Base-by-base conservation (phyloP, 495 filamentous ascomycete species). In the Neurospora sp. region DNA sequence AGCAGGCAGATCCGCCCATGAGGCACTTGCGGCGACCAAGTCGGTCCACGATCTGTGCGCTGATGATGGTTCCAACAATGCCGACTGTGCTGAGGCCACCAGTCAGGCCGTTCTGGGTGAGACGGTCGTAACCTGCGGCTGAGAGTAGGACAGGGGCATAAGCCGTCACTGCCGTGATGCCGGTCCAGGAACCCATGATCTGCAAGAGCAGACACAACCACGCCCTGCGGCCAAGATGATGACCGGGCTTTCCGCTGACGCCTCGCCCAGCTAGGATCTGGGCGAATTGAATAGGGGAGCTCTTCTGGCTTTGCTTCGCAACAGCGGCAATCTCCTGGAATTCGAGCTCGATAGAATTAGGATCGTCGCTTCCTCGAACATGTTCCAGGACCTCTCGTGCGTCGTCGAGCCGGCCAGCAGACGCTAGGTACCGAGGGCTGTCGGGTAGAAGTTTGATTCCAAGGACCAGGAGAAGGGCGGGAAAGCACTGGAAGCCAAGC, bases 181-280 rank as follows among this genome's bases (percentile, higher is more conserved):
- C 90, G 74, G 90, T 86, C 90, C 90, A 92, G 77, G 91, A 89
- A 74, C 91, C 89, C 80, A 92, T 87, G 61, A 93, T 91, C 80
- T 92, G 89, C 10, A 92, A 79, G 90, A 89, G 92, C 59, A 92
- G 85, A 39, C 72, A 73, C 39, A 73, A 70, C 72, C 72, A 73
- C 68, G 72, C 72, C 69, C 72, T 65, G 53, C 72, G 72, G 45
- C 72, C 72, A 39, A 73, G 39, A 37, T 73, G 72, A 40, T 39
- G 22, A 53, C 72, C 72, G 44, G 45, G 72, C 69, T 71, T 73
- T 14, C 39, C 16, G 39, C 69, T 40, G 35, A 37, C 35, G 53
- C 53, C 53, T 61, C 22, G 22, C 2, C 53, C 53, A 16, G 53
- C 53, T 14, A 61, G 53, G 12, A 61, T 61, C 20, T 8, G 53